Percentiles rank a stretch among this genome's conserved stretches.
phyloP scores from a whole-genome alignment of 2,329 filamentous ascomycete species.

The Fusarium sp. region DNA sequence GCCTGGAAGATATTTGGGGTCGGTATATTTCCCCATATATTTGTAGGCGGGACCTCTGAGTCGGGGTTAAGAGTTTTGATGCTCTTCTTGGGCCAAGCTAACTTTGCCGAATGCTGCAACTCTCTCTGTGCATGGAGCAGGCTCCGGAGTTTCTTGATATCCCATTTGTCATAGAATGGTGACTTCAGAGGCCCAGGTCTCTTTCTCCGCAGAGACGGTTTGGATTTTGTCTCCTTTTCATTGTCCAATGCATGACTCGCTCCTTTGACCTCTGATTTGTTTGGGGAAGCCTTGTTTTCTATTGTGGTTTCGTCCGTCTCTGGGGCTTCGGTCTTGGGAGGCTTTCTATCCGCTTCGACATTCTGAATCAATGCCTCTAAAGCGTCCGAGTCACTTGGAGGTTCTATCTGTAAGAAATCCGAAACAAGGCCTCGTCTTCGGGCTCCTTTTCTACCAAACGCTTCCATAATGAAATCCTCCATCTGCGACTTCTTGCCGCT shows the following conservation, averaged over 20 bases:
- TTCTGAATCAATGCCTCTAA: conserved; percentile 54
- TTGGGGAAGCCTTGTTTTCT: neutral
- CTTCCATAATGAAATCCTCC: conserved; percentile 61
- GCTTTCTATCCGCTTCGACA: neutral
- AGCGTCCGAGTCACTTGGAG: conserved; percentile 57
- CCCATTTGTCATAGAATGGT: conserved; percentile 63
- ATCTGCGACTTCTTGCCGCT: conserved; percentile 63
- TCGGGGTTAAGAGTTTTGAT: conserved; percentile 54
- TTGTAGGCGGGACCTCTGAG: conserved; percentile 56
- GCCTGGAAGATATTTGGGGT: conserved; percentile 56
- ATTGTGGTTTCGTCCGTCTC: neutral
- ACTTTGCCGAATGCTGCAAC: conserved; percentile 47
- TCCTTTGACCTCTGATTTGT: neutral
- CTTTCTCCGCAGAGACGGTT: neutral
- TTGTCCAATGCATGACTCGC: neutral
- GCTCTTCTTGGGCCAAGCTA: conserved; percentile 45
- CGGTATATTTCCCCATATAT: conserved; percentile 64
- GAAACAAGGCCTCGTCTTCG: conserved; percentile 63
- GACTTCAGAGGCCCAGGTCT: conserved; percentile 34
- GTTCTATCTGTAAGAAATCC: conserved; percentile 54
- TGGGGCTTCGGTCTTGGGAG: neutral
- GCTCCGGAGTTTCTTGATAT: conserved; percentile 59
- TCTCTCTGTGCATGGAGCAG: conserved; percentile 59
- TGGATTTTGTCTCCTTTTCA: neutral
- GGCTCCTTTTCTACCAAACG: conserved; percentile 67